A percentile compares a stretch with the other conserved stretches of the same genome.
phyloP scores from a whole-genome alignment of 805 yeast species.

The Candida loeiensis region DNA sequence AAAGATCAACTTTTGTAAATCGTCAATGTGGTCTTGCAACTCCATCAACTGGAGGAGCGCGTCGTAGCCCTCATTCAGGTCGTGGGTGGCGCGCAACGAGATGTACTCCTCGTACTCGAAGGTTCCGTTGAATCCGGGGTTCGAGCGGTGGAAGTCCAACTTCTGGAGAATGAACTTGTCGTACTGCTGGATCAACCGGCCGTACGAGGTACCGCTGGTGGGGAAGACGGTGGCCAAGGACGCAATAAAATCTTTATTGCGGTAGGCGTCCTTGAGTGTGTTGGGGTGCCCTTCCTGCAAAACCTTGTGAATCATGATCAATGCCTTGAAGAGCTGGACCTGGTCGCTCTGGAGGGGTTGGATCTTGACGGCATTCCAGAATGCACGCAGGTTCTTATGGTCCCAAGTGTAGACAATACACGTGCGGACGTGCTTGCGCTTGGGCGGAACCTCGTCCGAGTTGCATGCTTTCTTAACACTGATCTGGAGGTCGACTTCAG shows the following conservation, averaged over 20 bases:
- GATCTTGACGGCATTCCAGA: constrained; percentile 79
- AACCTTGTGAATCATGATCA: constrained; percentile 84
- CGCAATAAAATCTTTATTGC: constrained; percentile 73
- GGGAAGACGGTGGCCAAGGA: constrained; percentile 60
- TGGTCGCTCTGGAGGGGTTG: constrained; percentile 81
- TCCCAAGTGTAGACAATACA: constrained; percentile 98
- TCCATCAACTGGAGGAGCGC: constrained; percentile 81
- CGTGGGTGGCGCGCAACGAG: constrained; percentile 79
- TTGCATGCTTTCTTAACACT: constrained; percentile 82
- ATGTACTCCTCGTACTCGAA: constrained; percentile 95
- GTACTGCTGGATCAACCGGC: constrained; percentile 74
- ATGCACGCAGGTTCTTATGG: constrained; percentile 75
- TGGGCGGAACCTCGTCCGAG: constrained; percentile 85
- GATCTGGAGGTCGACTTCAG: constrained; percentile 44
- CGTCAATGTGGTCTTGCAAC: constrained; percentile 79
- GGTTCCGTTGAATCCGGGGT: constrained; percentile 89
- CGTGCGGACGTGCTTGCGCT: constrained; percentile 92
- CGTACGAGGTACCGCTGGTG: constrained; percentile 49
- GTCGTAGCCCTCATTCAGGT: constrained; percentile 94
- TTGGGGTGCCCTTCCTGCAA: constrained; percentile 97
- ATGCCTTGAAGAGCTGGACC: constrained; percentile 78
- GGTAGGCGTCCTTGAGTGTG: constrained; percentile 73
- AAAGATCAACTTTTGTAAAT: constrained; percentile 71
- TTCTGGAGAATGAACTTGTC: constrained; percentile 66
- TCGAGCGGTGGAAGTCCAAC: constrained; percentile 76